Conservation (phyloP, 78 protist species). For the Acrasis kona region DNA sequence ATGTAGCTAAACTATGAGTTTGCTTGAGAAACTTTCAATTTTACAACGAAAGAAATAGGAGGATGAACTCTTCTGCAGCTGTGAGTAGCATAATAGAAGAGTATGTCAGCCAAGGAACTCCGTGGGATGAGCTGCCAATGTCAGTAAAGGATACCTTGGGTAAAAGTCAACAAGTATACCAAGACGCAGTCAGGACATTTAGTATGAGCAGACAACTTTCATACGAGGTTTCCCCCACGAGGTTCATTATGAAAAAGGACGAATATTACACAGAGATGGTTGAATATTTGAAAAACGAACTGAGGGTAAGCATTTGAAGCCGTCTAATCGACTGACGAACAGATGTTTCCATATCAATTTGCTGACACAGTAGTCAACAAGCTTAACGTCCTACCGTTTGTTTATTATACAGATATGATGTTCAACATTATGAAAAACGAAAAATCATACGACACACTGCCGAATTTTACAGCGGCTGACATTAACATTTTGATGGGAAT, state of each 20-base stretch:
- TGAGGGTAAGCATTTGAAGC: neutral
- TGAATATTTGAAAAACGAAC: neutral
- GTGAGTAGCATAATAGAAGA: neutral
- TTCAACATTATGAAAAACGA: slow-evolving; percentile 14
- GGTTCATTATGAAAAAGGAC: neutral
- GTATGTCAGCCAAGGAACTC: neutral
- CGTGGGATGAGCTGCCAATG: neutral
- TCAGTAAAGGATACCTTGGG: neutral
- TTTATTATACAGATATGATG: slow-evolving; percentile 37
- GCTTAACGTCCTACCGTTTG: slow-evolving; percentile 15
- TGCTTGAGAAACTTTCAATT: neutral
- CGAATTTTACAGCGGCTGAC: slow-evolving; percentile 77
- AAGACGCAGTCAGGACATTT: neutral
- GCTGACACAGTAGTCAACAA: slow-evolving; percentile 7
- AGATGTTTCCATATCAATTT: slow-evolving; percentile 61
- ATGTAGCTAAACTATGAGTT: neutral
- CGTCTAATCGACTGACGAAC: neutral
- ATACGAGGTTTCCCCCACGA: neutral
- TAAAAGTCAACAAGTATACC: neutral
- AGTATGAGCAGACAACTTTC: neutral
- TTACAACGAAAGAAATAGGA: too few relatives aligned
- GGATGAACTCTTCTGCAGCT: too few relatives aligned
- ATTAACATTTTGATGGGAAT: slow-evolving; percentile 33
- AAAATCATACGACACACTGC: slow-evolving; percentile 51
- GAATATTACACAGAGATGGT: neutral